Percentiles rank a stretch among this genome's conserved stretches.
phyloP scores from a whole-genome alignment of 768 basidiomycete genomes.

The Mycena leptocephala region DNA sequence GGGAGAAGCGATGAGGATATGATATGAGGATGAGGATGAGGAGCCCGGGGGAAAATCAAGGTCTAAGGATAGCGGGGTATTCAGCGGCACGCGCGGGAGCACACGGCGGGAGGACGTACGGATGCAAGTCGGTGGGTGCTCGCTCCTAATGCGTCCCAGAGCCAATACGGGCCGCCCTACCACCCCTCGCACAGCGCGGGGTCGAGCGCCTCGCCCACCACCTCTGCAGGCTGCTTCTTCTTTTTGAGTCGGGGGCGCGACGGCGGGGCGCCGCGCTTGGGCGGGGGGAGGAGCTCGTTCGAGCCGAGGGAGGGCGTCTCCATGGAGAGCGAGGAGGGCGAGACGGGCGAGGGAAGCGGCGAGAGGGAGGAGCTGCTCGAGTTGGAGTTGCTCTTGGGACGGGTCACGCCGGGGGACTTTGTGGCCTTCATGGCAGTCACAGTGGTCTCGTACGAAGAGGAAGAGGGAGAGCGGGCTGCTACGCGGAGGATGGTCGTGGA shows the following conservation, averaged over 20 bases:
- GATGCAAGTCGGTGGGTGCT: neutral
- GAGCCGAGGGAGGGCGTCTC: constrained; percentile 34
- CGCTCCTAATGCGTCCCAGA: no score
- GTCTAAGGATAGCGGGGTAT: neutral
- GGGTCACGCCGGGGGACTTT: constrained; percentile 11
- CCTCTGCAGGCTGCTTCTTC: neutral
- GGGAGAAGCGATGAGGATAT: no score
- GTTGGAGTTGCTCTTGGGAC: no score
- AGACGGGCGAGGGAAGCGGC: constrained; percentile 28
- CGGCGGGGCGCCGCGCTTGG: constrained; percentile 34
- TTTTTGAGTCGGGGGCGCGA: neutral
- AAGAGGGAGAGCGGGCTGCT: neutral
- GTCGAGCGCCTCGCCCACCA: constrained; percentile 1
- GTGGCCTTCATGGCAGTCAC: neutral
- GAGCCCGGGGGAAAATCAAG: neutral
- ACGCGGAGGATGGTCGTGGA: neutral
- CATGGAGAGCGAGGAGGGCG: constrained; percentile 25
- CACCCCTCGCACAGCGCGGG: constrained; percentile 35
- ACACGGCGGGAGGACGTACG: neutral
- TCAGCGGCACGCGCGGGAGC: neutral
- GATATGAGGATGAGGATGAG: neutral
- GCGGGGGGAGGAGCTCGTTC: constrained; percentile 29
- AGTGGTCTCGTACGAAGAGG: neutral
- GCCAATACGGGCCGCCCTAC: no score
- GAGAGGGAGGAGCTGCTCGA: constrained; percentile 14